phyloP scores from a whole-genome alignment of 768 basidiomycete genomes.

The Suillus hirtellus region DNA sequence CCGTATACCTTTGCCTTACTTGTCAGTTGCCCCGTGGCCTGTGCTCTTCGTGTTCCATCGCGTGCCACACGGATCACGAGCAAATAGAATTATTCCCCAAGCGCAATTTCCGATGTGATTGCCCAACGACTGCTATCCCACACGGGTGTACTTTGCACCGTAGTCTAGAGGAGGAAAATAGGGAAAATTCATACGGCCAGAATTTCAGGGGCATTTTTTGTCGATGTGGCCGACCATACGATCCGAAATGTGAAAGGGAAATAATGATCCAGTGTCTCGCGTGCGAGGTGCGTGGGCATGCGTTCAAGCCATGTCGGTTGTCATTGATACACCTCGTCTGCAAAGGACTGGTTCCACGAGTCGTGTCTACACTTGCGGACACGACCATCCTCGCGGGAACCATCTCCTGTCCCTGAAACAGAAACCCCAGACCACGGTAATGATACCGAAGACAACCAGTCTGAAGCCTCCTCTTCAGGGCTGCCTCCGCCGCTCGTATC shows the following conservation, averaged over 20 bases:
- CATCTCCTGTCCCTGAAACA: slow-evolving; percentile 29
- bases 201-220: slow-evolving; percentile 77
- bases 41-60: slow-evolving; percentile 82
- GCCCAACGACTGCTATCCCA: slow-evolving; percentile 64
- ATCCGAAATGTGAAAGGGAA: slow-evolving; percentile 71
- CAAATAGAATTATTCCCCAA: slow-evolving; percentile 89
- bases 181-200: slow-evolving; percentile 63
- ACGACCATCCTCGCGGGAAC: slow-evolving; percentile 51
- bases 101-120: slow-evolving; percentile 81
- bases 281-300: slow-evolving; percentile 61
- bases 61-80: slow-evolving; percentile 85
- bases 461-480: slow-evolving; percentile 62
- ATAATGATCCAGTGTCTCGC: slow-evolving; percentile 88
- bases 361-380: slow-evolving; percentile 82
- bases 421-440: slow-evolving; percentile 17
- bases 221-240: slow-evolving; percentile 70
- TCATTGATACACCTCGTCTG: slow-evolving; percentile 9
- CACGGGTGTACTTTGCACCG: slow-evolving; percentile 68
- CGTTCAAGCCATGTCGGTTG: neutral
- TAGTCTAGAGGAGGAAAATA: slow-evolving; percentile 53
- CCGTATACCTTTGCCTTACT: slow-evolving; percentile 79
- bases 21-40: slow-evolving; percentile 69
- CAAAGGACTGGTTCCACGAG: slow-evolving; percentile 89
- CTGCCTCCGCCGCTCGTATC: slow-evolving; percentile 69
- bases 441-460: slow-evolving; percentile 51